Evolutionary conservation across 441 rosid genomes (phyloP), one percentile per base, ranked within the genome.

Genomic region (Erodium moschatum): DNA sequence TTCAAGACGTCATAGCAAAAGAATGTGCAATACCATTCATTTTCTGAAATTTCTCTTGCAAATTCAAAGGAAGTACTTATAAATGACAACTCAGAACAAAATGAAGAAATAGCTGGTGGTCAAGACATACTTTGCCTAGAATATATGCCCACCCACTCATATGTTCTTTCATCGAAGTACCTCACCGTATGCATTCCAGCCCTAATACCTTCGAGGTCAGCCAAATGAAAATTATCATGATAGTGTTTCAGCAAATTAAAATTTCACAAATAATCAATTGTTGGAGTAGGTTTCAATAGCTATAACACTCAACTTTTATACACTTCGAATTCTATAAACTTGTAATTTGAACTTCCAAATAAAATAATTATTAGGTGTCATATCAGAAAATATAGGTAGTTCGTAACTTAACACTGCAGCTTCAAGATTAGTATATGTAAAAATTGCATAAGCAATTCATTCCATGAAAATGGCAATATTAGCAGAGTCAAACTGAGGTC

Each of bases 101-200:
- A 29, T 29, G 31, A 29, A 29, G 31, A 29, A 29, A 29, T 29
- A 29, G 31, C 31, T 29, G 31, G 31, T 4, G 31, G 31, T 29
- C 31, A 29, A 29, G 62, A 76, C 85, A 7, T 82, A 88, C 99
- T 86, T 85, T 95, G 76, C 97, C 90, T 56, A 95, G 74, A 65
- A 95, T 88, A 72, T 69, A 95, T 92, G 73, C 98, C 98, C 76
- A 92, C 97, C 99, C 99, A 92, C 76, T 92, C 96, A 16, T 95
- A 95, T 66, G 99, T 90, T 81, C 79, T 92, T 44, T 96, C 99
- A 74, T 95, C 99, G 70, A 95, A 95, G 76, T 95, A 89, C 69
- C 97, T 81, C 27, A 95, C 99, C 13, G 98, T 89, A 74, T 90
- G 80, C 99, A 95, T 95, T 75, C 99, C 99, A 35, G 97, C 98